Base-by-base conservation (phyloP, 768 basidiomycete species). In the Daedaleopsis sinensis region DNA sequence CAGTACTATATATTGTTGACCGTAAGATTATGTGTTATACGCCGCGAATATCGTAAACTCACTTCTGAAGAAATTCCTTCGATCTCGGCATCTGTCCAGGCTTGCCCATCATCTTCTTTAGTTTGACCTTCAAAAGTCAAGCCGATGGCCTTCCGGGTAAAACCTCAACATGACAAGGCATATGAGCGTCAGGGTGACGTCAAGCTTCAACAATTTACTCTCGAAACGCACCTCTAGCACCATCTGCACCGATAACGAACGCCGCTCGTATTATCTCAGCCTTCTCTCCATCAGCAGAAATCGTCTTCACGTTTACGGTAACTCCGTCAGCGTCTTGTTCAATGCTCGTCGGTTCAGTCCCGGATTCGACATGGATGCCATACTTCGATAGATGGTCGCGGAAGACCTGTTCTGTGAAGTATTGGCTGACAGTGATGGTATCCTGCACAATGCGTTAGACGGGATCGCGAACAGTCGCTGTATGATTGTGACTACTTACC, bases 71-170 rank as follows among this genome's bases (percentile, higher is more conserved):
- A 70, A 1, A 78, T 4, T 0, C 73, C 74, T 39, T 78, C 72
- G 0, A 79, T 44, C 35, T 73, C 61, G 27, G 82, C 71, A 59
- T 84, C 79, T 1, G 74, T 81, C 9, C 74, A 67, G 0, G 78
- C 55, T 1, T 55, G 56, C 5, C 55, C 23, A 21, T 75, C 63
- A 5, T 67, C 67, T 4, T 73, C 64, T 8, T 58, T 66, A 0
- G 76, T 78, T 60, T 82, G 74, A 0, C 82, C 82, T 0, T 77
- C 59, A 60, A 83, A 83, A 0, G 70, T 65, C 7, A 83, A 62
- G 0, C 78, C 80, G 4, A 80, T 72, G 42, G 69, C 65, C 58
- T 78, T 79, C 21, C 82, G 71, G 7, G 74, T 73, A 4, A 72
- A 43, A 13, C 79, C 74, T 79, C 37, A 36, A 69, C n/a, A 37